phyloP scores from a whole-genome alignment of 148 eudicot species.

The Silene latifolia region DNA sequence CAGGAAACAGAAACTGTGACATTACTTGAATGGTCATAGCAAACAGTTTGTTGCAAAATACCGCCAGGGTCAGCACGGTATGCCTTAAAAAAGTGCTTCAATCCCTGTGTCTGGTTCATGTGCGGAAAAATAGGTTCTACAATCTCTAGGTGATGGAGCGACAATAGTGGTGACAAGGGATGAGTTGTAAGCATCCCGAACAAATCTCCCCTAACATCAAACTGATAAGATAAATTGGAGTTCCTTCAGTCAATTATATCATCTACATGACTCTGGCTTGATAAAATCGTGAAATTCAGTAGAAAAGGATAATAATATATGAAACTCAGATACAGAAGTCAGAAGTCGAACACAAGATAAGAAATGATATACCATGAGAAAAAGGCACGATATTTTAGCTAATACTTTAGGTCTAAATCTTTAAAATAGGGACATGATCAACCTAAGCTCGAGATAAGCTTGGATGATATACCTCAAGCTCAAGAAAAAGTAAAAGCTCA shows the following conservation, averaged over 20 bases:
- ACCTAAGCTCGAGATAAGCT: too few relatives aligned
- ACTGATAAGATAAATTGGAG: constrained; percentile 32
- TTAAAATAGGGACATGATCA: too few relatives aligned
- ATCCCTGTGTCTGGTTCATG: constrained; percentile 36
- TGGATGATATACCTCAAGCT: too few relatives aligned
- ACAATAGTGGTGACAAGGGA: constrained; percentile 51
- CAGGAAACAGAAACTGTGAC: constrained; percentile 58
- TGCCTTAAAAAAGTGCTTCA: constrained; percentile 48
- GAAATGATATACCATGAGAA: too few relatives aligned
- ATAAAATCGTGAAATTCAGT: too few relatives aligned
- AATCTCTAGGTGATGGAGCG: constrained; percentile 58
- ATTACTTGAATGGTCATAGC: constrained; percentile 42
- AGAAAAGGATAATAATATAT: too few relatives aligned
- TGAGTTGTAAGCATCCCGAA: constrained; percentile 73
- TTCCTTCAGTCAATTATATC: neutral
- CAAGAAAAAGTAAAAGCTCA: too few relatives aligned
- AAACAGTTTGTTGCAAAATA: constrained; percentile 65
- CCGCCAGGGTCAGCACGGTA: constrained; percentile 46
- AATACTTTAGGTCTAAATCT: too few relatives aligned
- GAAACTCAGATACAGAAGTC: too few relatives aligned
- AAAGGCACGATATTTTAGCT: too few relatives aligned
- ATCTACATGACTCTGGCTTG: neutral
- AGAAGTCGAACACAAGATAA: too few relatives aligned
- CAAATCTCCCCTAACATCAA: constrained; percentile 70
- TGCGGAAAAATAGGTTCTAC: constrained; percentile 52